phyloP scores from a whole-genome alignment of 2,329 filamentous ascomycete species.

The Diaporthe sp. region DNA sequence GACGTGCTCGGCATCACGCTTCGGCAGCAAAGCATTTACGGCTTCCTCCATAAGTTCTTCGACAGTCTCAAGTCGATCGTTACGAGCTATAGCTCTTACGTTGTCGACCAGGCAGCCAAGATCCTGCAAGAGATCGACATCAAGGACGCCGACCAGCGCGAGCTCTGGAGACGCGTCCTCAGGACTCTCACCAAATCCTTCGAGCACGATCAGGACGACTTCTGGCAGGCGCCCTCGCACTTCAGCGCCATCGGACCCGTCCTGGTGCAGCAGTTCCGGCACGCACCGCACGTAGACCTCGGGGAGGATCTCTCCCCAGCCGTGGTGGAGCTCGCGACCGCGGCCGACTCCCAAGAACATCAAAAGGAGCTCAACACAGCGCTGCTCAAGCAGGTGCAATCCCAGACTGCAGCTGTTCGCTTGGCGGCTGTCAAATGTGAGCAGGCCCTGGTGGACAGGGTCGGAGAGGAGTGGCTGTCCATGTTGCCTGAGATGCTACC shows the following conservation, averaged over 20 bases:
- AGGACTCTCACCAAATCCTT: conserved; percentile 82
- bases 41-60: conserved; percentile 86
- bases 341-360: conserved; percentile 88
- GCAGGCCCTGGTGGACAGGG: conserved; percentile 80
- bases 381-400: conserved; percentile 84
- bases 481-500: conserved; percentile 96
- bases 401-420: conserved; percentile 78
- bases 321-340: conserved; percentile 83
- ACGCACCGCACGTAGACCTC: conserved; percentile 60
- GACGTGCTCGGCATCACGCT: conserved; percentile 70
- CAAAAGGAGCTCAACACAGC: conserved; percentile 88
- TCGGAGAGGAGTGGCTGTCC: conserved; percentile 95
- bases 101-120: conserved; percentile 81
- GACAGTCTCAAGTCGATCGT: conserved; percentile 92
- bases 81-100: conserved; percentile 89
- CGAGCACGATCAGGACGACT: conserved; percentile 91
- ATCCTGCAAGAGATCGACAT: conserved; percentile 66
- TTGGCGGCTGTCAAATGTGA: conserved; percentile 87
- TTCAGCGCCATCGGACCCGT: conserved; percentile 80
- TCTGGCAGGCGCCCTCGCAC: conserved; percentile 94
- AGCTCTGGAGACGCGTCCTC: conserved; percentile 79
- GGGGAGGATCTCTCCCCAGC: conserved; percentile 76
- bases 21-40: conserved; percentile 83
- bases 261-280: conserved; percentile 76
- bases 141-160: conserved; percentile 64